phyloP scores from a whole-genome alignment of 2,329 filamentous ascomycete genomes.

The Phyllosticta ampelicida region DNA sequence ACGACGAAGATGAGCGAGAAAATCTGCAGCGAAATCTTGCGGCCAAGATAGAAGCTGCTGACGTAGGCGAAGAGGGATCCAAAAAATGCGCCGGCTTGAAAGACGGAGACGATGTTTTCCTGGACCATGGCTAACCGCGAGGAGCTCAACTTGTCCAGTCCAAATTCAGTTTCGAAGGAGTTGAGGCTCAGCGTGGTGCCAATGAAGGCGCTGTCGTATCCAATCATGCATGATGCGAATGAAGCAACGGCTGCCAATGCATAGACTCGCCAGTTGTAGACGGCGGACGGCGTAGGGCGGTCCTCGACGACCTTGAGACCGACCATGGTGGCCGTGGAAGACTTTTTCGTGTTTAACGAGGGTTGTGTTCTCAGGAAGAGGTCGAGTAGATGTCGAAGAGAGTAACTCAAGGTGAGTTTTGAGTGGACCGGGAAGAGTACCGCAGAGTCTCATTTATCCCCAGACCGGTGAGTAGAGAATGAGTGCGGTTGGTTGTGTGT shows the following conservation, averaged over 20 bases:
- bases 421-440: neutral
- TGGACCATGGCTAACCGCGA: slow-evolving; percentile 48
- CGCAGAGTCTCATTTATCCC: neutral
- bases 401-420: neutral
- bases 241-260: slow-evolving; percentile 44
- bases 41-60: slow-evolving; percentile 55
- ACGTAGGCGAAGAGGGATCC: slow-evolving; percentile 61
- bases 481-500: neutral
- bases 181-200: slow-evolving; percentile 61
- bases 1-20: slow-evolving; percentile 56
- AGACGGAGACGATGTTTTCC: slow-evolving; percentile 69
- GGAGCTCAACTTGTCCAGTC: slow-evolving; percentile 42
- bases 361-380: neutral
- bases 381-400: neutral
- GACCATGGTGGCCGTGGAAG: slow-evolving; percentile 19
- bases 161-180: slow-evolving; percentile 60
- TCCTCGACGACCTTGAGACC: slow-evolving; percentile 27
- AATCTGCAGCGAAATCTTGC: slow-evolving; percentile 51
- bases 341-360: neutral
- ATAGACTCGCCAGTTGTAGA: slow-evolving; percentile 52
- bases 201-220: slow-evolving; percentile 65
- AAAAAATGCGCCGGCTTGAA: slow-evolving; percentile 77
- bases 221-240: slow-evolving; percentile 49
- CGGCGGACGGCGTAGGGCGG: slow-evolving; percentile 44
- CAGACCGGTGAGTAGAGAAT: neutral